phyloP scores from a whole-genome alignment of 2,329 filamentous ascomycete species.

The Talaromyces sp. region DNA sequence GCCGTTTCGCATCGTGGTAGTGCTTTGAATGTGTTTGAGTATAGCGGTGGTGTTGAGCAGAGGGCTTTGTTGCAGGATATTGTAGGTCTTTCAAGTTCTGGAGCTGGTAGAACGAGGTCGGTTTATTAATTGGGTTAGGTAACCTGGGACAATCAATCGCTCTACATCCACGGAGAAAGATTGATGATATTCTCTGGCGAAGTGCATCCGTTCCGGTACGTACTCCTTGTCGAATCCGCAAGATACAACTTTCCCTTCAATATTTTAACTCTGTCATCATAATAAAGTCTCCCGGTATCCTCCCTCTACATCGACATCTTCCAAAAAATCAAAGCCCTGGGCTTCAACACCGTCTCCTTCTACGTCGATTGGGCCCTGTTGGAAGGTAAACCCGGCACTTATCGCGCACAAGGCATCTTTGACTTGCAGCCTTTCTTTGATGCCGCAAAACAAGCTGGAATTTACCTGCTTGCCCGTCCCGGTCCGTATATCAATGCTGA shows the following conservation, averaged over 20 bases:
- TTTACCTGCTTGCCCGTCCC: slow-evolving; percentile 71
- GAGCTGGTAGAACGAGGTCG: too few relatives aligned
- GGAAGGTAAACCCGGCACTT: slow-evolving; percentile 68
- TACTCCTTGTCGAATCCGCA: background rate
- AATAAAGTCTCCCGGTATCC: slow-evolving; percentile 55
- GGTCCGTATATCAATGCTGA: slow-evolving; percentile 80
- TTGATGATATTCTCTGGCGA: slow-evolving; percentile 71
- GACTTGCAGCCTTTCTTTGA: slow-evolving; percentile 71
- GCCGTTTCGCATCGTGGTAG: slow-evolving; percentile 50
- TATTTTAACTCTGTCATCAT: background rate
- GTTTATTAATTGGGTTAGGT: slow-evolving; percentile 37
- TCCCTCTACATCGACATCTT: slow-evolving; percentile 68
- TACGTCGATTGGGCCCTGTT: slow-evolving; percentile 76
- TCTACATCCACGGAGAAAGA: slow-evolving; percentile 67
- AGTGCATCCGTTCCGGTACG: slow-evolving; percentile 63
- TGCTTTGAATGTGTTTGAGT: slow-evolving; percentile 45
- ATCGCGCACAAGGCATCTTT: slow-evolving; percentile 68
- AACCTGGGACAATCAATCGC: slow-evolving; percentile 69
- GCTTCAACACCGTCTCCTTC: slow-evolving; percentile 76
- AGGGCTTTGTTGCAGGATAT: slow-evolving; percentile 54
- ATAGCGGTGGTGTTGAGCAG: slow-evolving; percentile 38
- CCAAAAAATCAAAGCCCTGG: slow-evolving; percentile 76
- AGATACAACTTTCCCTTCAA: background rate
- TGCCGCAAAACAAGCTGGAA: slow-evolving; percentile 66
- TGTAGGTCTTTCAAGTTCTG: slow-evolving; percentile 36